phyloP scores from a whole-genome alignment of 176 grass and related monocot species.

The Dendrocalamus sinicus region DNA sequence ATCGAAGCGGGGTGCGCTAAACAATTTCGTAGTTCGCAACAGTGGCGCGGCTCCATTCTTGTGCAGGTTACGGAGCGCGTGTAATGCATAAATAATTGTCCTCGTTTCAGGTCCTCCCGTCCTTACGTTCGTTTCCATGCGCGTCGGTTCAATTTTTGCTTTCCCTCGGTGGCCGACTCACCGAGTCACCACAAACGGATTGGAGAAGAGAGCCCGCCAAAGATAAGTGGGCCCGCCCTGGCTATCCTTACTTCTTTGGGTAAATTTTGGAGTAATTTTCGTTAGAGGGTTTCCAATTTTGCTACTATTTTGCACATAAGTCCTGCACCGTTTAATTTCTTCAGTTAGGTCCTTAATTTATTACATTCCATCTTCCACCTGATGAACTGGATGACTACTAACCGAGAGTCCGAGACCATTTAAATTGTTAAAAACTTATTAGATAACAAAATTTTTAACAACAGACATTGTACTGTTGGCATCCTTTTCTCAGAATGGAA shows the following conservation, averaged over 20 bases:
- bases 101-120: not conserved
- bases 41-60: not conserved
- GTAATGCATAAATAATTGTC: slow-evolving; percentile 13
- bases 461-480: too few relatives aligned
- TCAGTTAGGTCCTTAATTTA: not conserved
- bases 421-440: too few relatives aligned
- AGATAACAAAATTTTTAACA: too few relatives aligned
- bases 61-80: not conserved
- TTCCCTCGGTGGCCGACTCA: not conserved
- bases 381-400: too few relatives aligned
- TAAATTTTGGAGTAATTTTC: not conserved
- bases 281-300: not conserved
- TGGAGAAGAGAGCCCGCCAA: not conserved
- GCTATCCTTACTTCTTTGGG: not conserved
- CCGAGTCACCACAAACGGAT: not conserved
- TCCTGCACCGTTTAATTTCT: not conserved
- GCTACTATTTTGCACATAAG: not conserved
- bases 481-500: too few relatives aligned
- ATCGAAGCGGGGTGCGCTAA: not conserved
- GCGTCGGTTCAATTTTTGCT: not conserved
- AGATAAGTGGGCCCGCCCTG: not conserved
- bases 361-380: not conserved
- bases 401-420: too few relatives aligned
- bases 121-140: not conserved
- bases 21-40: not conserved